These are phyloP conservation scores for Pythium volutum DNA, from an alignment of 352 stramenopile species.

Conservation along the genomic window DNA sequence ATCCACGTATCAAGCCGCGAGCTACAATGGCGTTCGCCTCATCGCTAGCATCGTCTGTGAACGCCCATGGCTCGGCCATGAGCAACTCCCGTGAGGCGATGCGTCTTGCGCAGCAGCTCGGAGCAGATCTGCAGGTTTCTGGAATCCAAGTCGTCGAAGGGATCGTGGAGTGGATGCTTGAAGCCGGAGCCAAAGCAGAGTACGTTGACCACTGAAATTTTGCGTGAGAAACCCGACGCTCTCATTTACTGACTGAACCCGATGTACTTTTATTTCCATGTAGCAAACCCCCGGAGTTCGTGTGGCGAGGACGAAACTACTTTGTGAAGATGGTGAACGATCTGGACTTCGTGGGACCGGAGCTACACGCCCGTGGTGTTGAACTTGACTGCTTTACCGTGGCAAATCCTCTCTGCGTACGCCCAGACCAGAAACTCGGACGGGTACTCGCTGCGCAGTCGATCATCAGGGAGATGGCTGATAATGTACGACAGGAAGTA, in stretches of 20 bases:
- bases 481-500: conserved; percentile 21
- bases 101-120: conserved; percentile 64
- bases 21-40: conserved; percentile 21
- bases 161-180: conserved; percentile 80
- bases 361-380: conserved; percentile 48
- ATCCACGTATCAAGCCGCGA: conserved; percentile 18
- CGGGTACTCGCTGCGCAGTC: conserved; percentile 67
- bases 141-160: conserved; percentile 76
- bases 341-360: conserved; percentile 62
- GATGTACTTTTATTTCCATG: neutral
- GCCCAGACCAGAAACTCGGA: conserved; percentile 61
- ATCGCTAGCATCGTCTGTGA: neutral
- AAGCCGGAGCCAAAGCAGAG: conserved; percentile 62
- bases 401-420: conserved; percentile 65
- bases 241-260: neutral
- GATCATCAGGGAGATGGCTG: conserved; percentile 73
- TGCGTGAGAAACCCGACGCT: neutral
- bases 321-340: conserved; percentile 71
- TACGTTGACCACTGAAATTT: conserved; percentile 31
- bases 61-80: conserved; percentile 32
- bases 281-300: conserved; percentile 60
- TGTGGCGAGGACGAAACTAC: conserved; percentile 74
- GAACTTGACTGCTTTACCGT: conserved; percentile 51
- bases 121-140: conserved; percentile 52
- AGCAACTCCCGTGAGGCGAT: conserved; percentile 69